Conservation (phyloP, 2,329 filamentous ascomycete genomes). For the Botrytis tulipae region DNA sequence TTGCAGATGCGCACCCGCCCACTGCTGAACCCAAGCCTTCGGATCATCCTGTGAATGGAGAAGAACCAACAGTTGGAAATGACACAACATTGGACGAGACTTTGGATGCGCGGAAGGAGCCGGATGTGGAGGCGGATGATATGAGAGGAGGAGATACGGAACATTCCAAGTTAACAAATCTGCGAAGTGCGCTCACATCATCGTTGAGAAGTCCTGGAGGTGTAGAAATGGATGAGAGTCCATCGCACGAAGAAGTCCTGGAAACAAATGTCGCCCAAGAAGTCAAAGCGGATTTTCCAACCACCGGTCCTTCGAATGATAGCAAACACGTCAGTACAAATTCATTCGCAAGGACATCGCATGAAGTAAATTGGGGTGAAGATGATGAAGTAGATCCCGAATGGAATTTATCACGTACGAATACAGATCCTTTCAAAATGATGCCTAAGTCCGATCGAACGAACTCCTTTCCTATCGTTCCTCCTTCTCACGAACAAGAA, state of each 20-base stretch:
- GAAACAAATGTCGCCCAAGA: slow-evolving; percentile 22
- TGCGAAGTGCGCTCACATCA: slow-evolving; percentile 33
- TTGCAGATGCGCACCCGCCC: slow-evolving; percentile 7
- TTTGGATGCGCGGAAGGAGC: slow-evolving; percentile 1
- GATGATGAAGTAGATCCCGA: slow-evolving; percentile 54
- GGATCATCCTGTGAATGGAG: neutral
- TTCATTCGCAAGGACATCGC: slow-evolving; percentile 63
- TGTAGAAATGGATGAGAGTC: slow-evolving; percentile 33
- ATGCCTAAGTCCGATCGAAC: slow-evolving; percentile 57
- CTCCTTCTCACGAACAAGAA: slow-evolving; percentile 43
- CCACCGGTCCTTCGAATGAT: slow-evolving; percentile 35
- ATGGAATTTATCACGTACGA: slow-evolving; percentile 52
- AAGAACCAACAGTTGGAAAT: slow-evolving; percentile 2
- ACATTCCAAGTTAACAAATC: slow-evolving; percentile 29
- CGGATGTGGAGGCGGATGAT: neutral
- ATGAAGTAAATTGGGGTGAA: slow-evolving; percentile 59
- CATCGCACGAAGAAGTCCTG: slow-evolving; percentile 24
- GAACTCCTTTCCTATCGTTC: slow-evolving; percentile 62
- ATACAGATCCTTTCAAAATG: slow-evolving; percentile 58
- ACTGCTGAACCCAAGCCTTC: neutral
- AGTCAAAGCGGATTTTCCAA: slow-evolving; percentile 30
- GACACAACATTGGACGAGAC: neutral
- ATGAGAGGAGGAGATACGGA: slow-evolving; percentile 23
- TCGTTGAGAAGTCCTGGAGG: slow-evolving; percentile 33
- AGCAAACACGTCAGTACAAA: slow-evolving; percentile 59